phyloP scores from a whole-genome alignment of 2,329 filamentous ascomycete species.

The Shiraia sp. region DNA sequence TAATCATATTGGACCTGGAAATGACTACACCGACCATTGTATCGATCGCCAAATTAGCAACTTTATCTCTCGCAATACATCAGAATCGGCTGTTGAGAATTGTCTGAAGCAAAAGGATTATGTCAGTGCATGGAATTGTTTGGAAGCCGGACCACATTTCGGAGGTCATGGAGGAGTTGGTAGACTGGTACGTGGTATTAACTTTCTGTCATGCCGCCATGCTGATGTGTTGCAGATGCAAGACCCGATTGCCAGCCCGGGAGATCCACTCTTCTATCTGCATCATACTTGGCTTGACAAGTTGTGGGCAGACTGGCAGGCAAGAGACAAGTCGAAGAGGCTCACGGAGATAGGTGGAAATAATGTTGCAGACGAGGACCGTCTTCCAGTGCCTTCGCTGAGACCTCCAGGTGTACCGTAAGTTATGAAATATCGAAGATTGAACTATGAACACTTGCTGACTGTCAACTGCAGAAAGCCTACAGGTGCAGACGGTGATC shows the following conservation, averaged over 20 bases:
- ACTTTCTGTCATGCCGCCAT: neutral
- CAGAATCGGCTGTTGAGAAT: slow-evolving; percentile 6
- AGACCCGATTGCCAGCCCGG: slow-evolving; percentile 17
- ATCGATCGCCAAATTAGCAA: slow-evolving; percentile 20
- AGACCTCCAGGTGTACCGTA: slow-evolving; percentile 8
- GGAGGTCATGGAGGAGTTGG: slow-evolving; percentile 23
- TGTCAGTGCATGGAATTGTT: slow-evolving; percentile 13
- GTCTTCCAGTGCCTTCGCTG: slow-evolving; percentile 1
- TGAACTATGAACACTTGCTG: neutral
- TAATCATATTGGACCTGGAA: slow-evolving; percentile 17
- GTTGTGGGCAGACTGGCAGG: slow-evolving; percentile 27
- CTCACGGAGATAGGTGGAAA: slow-evolving; percentile 16
- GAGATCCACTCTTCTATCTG: slow-evolving; percentile 28
- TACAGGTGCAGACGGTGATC: slow-evolving; percentile 13
- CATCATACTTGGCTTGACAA: slow-evolving; percentile 29
- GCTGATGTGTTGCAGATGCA: slow-evolving; percentile 17
- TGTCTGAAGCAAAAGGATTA: slow-evolving; percentile 12
- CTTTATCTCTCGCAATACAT: slow-evolving; percentile 2
- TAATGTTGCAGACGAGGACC: slow-evolving; percentile 5
- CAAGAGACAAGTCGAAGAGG: slow-evolving; percentile 1
- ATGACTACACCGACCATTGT: slow-evolving; percentile 18
- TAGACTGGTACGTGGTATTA: slow-evolving; percentile 11
- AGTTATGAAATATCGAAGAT: neutral
- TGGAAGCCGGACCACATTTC: slow-evolving; percentile 14
- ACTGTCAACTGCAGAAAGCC: neutral